These are phyloP conservation scores for Papiliotrema fonsecae DNA, from an alignment of 1,284 basidiomycete genomes.

Conservation along the genomic window DNA sequence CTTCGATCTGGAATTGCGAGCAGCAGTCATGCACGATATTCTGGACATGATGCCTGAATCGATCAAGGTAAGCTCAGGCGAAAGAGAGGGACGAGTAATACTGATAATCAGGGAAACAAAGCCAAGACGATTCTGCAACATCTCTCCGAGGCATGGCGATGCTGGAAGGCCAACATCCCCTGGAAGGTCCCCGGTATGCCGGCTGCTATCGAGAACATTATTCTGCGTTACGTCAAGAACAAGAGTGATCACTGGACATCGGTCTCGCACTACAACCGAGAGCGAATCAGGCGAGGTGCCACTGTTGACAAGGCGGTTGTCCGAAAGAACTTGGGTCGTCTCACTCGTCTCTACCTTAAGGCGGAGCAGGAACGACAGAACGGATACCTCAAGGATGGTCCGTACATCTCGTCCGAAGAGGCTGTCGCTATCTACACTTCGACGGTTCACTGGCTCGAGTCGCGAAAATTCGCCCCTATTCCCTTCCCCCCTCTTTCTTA, in stretches of 20 bases:
- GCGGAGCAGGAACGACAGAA: slow-evolving; percentile 97
- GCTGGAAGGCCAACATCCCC: slow-evolving; percentile 95
- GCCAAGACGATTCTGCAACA: slow-evolving; percentile 98
- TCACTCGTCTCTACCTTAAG: slow-evolving; percentile 78
- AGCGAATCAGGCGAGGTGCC: slow-evolving; percentile 67
- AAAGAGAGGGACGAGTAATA: slow-evolving; percentile 7
- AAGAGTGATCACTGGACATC: slow-evolving; percentile 99
- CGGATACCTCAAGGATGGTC: slow-evolving; percentile 93
- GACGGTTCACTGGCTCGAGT: slow-evolving; percentile 96
- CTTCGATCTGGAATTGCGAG: slow-evolving; percentile 94
- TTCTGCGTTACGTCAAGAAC: slow-evolving; percentile 97
- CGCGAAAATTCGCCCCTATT: slow-evolving; percentile 87
- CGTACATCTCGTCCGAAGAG: slow-evolving; percentile 94
- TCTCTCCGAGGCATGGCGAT: slow-evolving; percentile 95
- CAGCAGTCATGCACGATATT: slow-evolving; percentile 99
- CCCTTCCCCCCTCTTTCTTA: slow-evolving; percentile 97
- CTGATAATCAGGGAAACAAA: slow-evolving; percentile 62
- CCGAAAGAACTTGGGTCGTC: slow-evolving; percentile 51
- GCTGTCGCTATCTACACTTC: slow-evolving; percentile 96
- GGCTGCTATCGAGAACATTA: slow-evolving; percentile 98
- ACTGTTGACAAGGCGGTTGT: slow-evolving; percentile 97
- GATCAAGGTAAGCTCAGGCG: slow-evolving; percentile 64
- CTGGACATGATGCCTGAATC: slow-evolving; percentile 97
- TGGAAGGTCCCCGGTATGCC: slow-evolving; percentile 53
- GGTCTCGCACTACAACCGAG: slow-evolving; percentile 61